Base-by-base conservation (phyloP, 2,329 filamentous ascomycete species). In the Fusarium nodosum region DNA sequence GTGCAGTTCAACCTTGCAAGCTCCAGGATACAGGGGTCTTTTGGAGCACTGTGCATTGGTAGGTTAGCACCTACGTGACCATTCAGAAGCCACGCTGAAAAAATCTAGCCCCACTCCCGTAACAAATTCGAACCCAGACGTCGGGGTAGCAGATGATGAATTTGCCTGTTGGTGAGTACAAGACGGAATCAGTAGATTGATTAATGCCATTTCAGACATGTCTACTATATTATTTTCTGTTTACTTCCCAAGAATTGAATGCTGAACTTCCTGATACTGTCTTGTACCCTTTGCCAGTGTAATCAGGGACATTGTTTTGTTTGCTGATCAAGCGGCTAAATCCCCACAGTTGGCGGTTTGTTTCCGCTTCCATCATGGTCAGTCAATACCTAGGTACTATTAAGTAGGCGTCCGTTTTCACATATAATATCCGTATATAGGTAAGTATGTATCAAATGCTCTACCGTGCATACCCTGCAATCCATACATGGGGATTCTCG, bases 401-500 rank as follows among this genome's bases (percentile, higher is more conserved):
- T 28, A 15, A 3, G 34, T 51, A 39, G 28, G 28, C 10, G 33
- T 30, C 47, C 47, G 45, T 66, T 66, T 64, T 46, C 60, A 58
- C 60, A 24, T 33, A 51, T 51, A 34, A 41, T 22, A 18, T 41
- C n/a, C 20, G n/a, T 36, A 36, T 7, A n/a, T 24, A 30, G 28
- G 9, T 30, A 30, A 30, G 28, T 30, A 42, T 42, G 22, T 42
- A 52, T 55, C 36, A 45, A 47, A 51, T 66, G 38, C 50, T 62
- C 62, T 66, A 61, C 61, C 48, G 44, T 44, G 45, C 33, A 41
- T 60, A 48, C 60, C 62, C 62, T 65, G 60, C 42, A 54, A 38
- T 44, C 34, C 24, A 38, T 45, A 31, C 33, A 51, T 39, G 48
- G 48, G 46, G 24, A 16, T 51, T 51, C 6, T 51, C 8, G 48